These are phyloP conservation scores for Macrolepiota albuminosa DNA, from an alignment of 768 basidiomycete genomes.

Conservation along the genomic window DNA sequence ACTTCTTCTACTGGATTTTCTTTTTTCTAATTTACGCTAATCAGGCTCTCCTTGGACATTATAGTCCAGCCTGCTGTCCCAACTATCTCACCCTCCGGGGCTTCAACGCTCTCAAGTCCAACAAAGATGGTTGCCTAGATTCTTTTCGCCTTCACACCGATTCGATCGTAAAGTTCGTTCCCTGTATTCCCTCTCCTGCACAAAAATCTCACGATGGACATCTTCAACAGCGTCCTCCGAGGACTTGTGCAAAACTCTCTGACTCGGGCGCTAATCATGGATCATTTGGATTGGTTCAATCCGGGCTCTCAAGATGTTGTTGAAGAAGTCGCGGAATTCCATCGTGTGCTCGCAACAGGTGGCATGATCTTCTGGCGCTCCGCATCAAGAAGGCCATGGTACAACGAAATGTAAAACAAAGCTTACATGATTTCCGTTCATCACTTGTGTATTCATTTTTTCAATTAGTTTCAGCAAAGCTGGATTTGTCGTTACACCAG, in stretches of 20 bases:
- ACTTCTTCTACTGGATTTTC: not conserved
- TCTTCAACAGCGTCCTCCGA: constrained; percentile 23
- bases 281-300: constrained; percentile 59
- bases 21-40: not conserved
- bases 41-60: constrained; percentile 46
- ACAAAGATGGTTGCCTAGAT: constrained; percentile 40
- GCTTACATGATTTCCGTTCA: too few relatives aligned
- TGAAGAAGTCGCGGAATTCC: constrained; percentile 51
- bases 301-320: constrained; percentile 43
- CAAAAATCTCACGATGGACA: not conserved
- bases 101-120: constrained; percentile 49
- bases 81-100: constrained; percentile 59
- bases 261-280: constrained; percentile 68
- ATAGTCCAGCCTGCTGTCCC: constrained; percentile 56
- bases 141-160: constrained; percentile 70
- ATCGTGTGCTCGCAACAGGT: constrained; percentile 49
- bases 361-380: constrained; percentile 67
- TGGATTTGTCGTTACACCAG: constrained; percentile 49
- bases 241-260: constrained; percentile 36
- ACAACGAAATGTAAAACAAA: constrained; percentile 38
- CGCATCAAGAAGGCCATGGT: constrained; percentile 64
- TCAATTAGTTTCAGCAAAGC: constrained; percentile 40
- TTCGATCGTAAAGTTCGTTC: constrained; percentile 56
- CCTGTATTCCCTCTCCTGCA: constrained; percentile 1
- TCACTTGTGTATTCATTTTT: not conserved